Evolutionary conservation across 106 monocot genomes (phyloP).

Genomic region (Phalaenopsis equestris): DNA sequence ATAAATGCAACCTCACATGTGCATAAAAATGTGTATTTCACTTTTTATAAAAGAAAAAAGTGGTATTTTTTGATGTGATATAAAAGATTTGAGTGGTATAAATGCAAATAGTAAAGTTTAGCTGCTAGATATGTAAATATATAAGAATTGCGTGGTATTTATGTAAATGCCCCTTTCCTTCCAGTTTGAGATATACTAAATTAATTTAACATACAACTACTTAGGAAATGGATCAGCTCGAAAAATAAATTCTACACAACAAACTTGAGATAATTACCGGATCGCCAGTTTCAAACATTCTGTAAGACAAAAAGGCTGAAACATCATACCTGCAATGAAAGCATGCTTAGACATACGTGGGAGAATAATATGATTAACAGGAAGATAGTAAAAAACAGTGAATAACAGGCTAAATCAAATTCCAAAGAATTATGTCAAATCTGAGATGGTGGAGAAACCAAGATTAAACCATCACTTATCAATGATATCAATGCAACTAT

Average conservation of each 20-base stretch:
- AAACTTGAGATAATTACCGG: slow-evolving; percentile 38
- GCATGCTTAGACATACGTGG: neutral
- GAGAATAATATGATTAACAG: neutral
- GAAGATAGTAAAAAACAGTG: neutral
- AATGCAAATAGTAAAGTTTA: too few relatives aligned
- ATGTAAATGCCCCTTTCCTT: too few relatives aligned
- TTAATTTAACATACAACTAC: neutral
- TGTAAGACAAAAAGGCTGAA: slow-evolving; percentile 68
- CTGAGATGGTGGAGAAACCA: neutral
- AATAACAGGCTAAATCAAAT: neutral
- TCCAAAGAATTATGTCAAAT: neutral
- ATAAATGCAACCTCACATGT: too few relatives aligned
- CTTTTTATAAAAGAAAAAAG: too few relatives aligned
- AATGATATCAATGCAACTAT: neutral
- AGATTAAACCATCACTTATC: neutral
- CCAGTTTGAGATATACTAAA: too few relatives aligned
- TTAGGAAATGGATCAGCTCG: neutral
- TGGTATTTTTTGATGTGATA: too few relatives aligned
- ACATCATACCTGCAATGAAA: slow-evolving; percentile 86
- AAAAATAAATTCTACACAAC: neutral
- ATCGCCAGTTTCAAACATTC: slow-evolving; percentile 75
- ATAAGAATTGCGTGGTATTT: too few relatives aligned
- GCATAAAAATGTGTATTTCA: too few relatives aligned
- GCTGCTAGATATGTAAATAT: too few relatives aligned
- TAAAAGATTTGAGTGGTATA: too few relatives aligned